Percentiles rank a stretch among this genome's conserved stretches.
Evolutionary conservation across 345 rosid genomes (phyloP).

Genomic region (Lepidium africanum): DNA sequence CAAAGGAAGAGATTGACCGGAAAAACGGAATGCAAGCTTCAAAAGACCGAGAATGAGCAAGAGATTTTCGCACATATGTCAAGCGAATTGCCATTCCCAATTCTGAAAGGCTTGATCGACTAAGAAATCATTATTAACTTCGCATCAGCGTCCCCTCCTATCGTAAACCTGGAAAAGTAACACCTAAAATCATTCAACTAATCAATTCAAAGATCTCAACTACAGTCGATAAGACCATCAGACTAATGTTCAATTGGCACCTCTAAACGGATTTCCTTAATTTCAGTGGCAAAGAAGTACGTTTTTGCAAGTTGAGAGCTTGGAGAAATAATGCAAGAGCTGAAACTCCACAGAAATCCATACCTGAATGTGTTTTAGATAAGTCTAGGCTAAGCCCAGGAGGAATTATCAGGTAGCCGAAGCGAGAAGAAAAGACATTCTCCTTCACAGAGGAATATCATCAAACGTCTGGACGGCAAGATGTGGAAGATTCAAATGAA

Average conservation of each 20-base stretch:
- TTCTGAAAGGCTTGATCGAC: neutral
- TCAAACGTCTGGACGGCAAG: slow-evolving; percentile 16
- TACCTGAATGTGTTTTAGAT: slow-evolving; percentile 12
- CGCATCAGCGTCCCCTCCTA: neutral
- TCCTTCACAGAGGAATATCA: slow-evolving; percentile 24
- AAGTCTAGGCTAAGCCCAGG: neutral
- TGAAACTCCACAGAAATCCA: neutral
- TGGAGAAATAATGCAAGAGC: neutral
- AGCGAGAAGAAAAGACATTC: neutral
- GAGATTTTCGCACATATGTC: slow-evolving; percentile 9
- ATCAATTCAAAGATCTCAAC: neutral
- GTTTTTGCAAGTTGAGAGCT: neutral
- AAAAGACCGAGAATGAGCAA: slow-evolving; percentile 10
- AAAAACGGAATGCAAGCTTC: neutral
- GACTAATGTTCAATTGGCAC: neutral
- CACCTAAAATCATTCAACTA: neutral
- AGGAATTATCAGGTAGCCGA: neutral
- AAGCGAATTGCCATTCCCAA: slow-evolving; percentile 26
- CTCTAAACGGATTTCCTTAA: neutral
- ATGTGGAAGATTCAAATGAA: neutral
- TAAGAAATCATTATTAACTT: neutral
- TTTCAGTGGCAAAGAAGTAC: neutral
- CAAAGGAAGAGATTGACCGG: slow-evolving; percentile 33
- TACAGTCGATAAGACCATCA: neutral
- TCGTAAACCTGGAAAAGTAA: slow-evolving; percentile 1